Evolutionary conservation across 345 rosid genomes (phyloP), one percentile per base, ranked within the genome.

Genomic region (Eucalyptus pumila): DNA sequence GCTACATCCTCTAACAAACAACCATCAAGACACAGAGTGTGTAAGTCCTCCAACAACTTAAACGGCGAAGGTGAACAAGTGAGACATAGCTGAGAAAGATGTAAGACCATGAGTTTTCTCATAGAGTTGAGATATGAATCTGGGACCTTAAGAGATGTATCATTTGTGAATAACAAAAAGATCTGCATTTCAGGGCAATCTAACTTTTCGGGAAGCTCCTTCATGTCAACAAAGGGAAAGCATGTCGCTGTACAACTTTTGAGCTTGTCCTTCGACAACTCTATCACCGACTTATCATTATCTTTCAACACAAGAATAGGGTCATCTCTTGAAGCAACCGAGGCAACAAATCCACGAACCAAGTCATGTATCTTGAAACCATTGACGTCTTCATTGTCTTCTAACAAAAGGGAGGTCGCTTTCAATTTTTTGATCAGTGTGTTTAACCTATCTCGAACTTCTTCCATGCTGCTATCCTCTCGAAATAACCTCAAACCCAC

Each of bases 341-440:
- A 56, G 6, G 62, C 6, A 24, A 56, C 6, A 24, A 56, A 56
- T 24, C 62, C 6, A 24, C 14, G 30, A 56, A 56, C 62, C 6
- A 56, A 9, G 1, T 56, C 62, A 56, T 56, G 62, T 4, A 56
- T 56, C 62, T 56, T 56, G 62, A 56, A 56, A 24, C 62, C 62
- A 56, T 56, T 2, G 5, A 0, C 62, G 4, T 56, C 30, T 24
- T 56, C 62, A 56, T 56, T 3, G 3, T 56, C 62, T 4, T 0
- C 1, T 56, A 56, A 24, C 2, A 56, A 56, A 56, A 56, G 62
- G 1, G 30, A 56, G 62, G 62, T 4, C 0, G 62, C 62, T 56
- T 23, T 2, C 6, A 56, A 0, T 0, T 1, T 24, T 10, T 0
- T 30, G 62, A 56, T 1, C 0, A 24, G 13, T 24, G 62, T 2